Evolutionary conservation across 305 asterid species (phyloP), one percentile per base, ranked within the genome.

Genomic region (Euphrasia arctica): DNA sequence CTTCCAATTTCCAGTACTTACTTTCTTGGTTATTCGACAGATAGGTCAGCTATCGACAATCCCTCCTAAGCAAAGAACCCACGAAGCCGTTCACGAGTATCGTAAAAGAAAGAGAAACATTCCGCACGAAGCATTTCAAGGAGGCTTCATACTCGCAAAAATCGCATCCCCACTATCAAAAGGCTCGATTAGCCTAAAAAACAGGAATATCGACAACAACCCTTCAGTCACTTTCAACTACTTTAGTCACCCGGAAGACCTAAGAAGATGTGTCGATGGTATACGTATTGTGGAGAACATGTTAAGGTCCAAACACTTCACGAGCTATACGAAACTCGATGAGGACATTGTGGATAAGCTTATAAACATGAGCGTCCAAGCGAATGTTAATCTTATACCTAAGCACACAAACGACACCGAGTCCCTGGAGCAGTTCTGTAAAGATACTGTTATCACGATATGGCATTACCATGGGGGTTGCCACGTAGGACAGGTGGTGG

Each of bases 381-480:
- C 99, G 22, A 93, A 88, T 43, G 85, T 90, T n/a, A 93, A 93
- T 65, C 87, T 93, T 15, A 83, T 90, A 34, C 99, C 99, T 3
- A 83, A 77, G 68, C 96, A 93, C 48, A 90, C 83, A 10, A 88
- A 90, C 36, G 95, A 90, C 68, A 82, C 95, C 1, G 14, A 77
- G 31, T 90, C 87, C 0, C 63, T 93, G 4, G 85, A 86, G 51
- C 99, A 90, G 82, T 93, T 90, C 58, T 93, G 99, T 64, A 90
- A 77, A 61, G 99, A 93, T 78, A 93, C 99, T 8, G 92, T 90
- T 36, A 81, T 90, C 74, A 90, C 99, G 8, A 93, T 93, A 31
- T 90, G 99, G 99, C 99, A 93, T 74, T 93, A 93, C 78, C 99
- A 93, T 59, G 97, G 99, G 2, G 99, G 99, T 3, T 90, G 96